phyloP scores from a whole-genome alignment of 352 stramenopile genomes.

The Globisporangium paddicum region DNA sequence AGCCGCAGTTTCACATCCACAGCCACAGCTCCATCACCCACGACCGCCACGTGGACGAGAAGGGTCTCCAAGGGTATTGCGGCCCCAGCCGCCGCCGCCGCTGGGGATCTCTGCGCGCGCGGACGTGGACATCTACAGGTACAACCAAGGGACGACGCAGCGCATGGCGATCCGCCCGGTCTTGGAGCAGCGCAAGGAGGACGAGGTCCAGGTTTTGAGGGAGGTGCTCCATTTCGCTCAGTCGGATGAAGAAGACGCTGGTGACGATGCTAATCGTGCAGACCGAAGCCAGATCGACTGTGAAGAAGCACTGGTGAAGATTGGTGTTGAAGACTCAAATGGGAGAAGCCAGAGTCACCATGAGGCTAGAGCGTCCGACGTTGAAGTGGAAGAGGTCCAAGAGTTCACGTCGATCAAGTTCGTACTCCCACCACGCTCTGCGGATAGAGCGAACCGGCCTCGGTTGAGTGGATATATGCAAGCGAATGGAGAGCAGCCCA shows the following conservation, averaged over 20 bases:
- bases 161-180: conserved; percentile 69
- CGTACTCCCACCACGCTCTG: conserved; percentile 3
- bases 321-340: neutral
- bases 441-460: neutral
- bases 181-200: conserved; percentile 53
- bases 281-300: neutral
- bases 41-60: conserved; percentile 17
- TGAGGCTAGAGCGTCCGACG: neutral
- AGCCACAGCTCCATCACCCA: neutral
- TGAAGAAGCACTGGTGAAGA: neutral
- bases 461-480: too few species aligned
- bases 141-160: conserved; percentile 43
- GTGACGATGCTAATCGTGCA: neutral
- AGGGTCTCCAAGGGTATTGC: conserved; percentile 23
- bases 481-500: neutral
- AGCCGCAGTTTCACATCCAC: neutral
- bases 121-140: conserved; percentile 60
- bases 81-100: conserved; percentile 30
- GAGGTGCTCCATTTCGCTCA: conserved; percentile 24
- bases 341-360: neutral
- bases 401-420: conserved; percentile 7
- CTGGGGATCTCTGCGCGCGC: conserved; percentile 35
- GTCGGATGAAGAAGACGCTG: conserved; percentile 13
- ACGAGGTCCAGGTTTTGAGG: conserved; percentile 24
- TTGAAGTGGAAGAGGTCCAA: neutral